These are phyloP conservation scores for Penicillium rolfsii DNA, from an alignment of 2,329 filamentous ascomycete genomes.

Conservation along the genomic window DNA sequence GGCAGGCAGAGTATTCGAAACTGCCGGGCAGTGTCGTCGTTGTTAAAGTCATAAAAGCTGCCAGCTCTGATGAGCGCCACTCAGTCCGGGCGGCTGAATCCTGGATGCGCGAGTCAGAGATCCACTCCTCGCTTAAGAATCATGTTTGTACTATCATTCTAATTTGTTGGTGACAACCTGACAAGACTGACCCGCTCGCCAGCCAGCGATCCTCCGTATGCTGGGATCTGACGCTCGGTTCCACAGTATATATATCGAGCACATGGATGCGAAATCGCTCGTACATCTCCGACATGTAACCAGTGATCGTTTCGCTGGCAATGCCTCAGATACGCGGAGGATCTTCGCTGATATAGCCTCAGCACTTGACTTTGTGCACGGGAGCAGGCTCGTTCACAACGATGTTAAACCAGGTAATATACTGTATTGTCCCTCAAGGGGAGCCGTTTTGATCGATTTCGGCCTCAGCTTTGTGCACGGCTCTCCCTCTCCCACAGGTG, in stretches of 20 bases:
- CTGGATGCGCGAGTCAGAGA: not conserved
- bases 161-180: not conserved
- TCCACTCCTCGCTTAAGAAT: not conserved
- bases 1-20: not conserved
- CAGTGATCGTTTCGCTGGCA: not conserved
- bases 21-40: not conserved
- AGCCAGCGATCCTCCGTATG: not conserved
- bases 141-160: not conserved
- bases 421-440: not conserved
- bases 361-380: not conserved
- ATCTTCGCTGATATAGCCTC: not conserved
- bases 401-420: not conserved
- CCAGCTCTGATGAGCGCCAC: not conserved
- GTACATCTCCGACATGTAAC: not conserved
- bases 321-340: not conserved
- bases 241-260: not conserved
- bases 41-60: not conserved
- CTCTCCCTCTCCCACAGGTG: not conserved
- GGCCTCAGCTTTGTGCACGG: not conserved
- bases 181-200: not conserved
- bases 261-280: not conserved
- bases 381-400: not conserved
- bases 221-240: not conserved
- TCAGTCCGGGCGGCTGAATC: not conserved
- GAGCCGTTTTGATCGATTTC: not conserved